phyloP scores from a whole-genome alignment of 1,284 basidiomycete species.

The Melampsora occidentalis region DNA sequence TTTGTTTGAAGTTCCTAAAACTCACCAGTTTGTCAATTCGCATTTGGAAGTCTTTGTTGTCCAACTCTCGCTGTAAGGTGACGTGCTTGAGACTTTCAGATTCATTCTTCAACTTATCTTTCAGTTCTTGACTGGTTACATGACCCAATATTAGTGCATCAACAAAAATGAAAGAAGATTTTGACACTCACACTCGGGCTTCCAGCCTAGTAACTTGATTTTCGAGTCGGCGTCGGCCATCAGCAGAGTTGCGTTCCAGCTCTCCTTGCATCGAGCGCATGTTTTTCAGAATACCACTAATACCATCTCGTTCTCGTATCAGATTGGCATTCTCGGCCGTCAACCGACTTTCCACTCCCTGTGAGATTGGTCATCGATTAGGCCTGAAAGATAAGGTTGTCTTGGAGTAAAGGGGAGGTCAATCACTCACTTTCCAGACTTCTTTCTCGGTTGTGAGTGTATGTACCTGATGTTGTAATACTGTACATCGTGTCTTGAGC shows the following conservation, averaged over 20 bases:
- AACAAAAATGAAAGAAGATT: neutral
- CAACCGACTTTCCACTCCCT: slow-evolving; percentile 72
- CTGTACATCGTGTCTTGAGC: slow-evolving; percentile 64
- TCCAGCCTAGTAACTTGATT: slow-evolving; percentile 74
- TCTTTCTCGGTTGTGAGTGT: slow-evolving; percentile 86
- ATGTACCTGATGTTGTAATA: slow-evolving; percentile 75
- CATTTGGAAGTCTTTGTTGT: slow-evolving; percentile 69
- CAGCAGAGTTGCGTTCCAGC: slow-evolving; percentile 73
- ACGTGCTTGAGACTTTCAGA: slow-evolving; percentile 71
- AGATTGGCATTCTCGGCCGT: slow-evolving; percentile 79
- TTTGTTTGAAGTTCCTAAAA: slow-evolving; percentile 19
- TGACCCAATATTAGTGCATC: neutral
- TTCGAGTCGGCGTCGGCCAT: slow-evolving; percentile 74
- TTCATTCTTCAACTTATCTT: slow-evolving; percentile 71
- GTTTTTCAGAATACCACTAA: slow-evolving; percentile 80
- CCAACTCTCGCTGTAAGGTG: slow-evolving; percentile 74
- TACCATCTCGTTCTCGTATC: slow-evolving; percentile 72
- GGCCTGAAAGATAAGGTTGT: slow-evolving; percentile 49
- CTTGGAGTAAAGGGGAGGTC: slow-evolving; percentile 7
- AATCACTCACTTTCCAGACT: slow-evolving; percentile 72
- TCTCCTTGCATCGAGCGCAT: slow-evolving; percentile 86
- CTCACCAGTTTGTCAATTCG: slow-evolving; percentile 70
- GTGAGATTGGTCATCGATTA: neutral
- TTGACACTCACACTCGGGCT: slow-evolving; percentile 64
- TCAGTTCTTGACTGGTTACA: slow-evolving; percentile 64